Base-by-base conservation (phyloP, 805 yeast genomes). In the Candida sithepensis region DNA sequence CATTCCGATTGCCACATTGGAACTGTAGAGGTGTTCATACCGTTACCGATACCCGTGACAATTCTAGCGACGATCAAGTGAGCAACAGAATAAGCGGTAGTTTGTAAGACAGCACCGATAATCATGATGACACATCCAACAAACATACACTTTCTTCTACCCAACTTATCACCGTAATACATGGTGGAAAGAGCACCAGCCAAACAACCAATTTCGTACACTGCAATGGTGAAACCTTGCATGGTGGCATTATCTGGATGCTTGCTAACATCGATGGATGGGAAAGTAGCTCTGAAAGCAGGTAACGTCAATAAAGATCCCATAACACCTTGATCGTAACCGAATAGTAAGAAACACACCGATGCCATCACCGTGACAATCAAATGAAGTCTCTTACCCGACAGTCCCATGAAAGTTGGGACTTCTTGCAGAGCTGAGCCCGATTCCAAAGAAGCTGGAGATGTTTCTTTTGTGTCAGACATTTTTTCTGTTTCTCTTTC, bases 241-340 rank as follows among this genome's bases (percentile, higher is more conserved):
- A 73, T 59, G 13, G 75, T 67, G 14, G 73, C 67, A 32, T 66
- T 60, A 48, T 50, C 54, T 7, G 46, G 51, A 37, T 57, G 54
- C 7, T 16, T 34, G 2, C 30, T 20, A 6, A 59, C 53, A 41
- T 63, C 61, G 23, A 62, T 61, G 1, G 50, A 47, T 13, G 63
- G 64, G 44, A 60, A 62, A 3, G 58, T 53, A 1, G 40, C 48
- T 42, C 57, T 50, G 48, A 60, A 61, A 18, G 57, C 45, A 13
- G 43, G 48, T 33, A 62, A 46, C 9, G 65, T 59, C 32, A 63
- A 43, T 22, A 63, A 42, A 3, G 62, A 54, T 33, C 77, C 73
- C 77, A 74, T 73, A 46, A 75, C 74, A 53, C 80, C 81, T 58
- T 75, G 81, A 53, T 75, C 79, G 47, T 75, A 75, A 39, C 81